A percentile compares a stretch with the other conserved stretches of the same genome.
phyloP scores from a whole-genome alignment of 805 yeast species.

The Zygosaccharomyces siamensis region DNA sequence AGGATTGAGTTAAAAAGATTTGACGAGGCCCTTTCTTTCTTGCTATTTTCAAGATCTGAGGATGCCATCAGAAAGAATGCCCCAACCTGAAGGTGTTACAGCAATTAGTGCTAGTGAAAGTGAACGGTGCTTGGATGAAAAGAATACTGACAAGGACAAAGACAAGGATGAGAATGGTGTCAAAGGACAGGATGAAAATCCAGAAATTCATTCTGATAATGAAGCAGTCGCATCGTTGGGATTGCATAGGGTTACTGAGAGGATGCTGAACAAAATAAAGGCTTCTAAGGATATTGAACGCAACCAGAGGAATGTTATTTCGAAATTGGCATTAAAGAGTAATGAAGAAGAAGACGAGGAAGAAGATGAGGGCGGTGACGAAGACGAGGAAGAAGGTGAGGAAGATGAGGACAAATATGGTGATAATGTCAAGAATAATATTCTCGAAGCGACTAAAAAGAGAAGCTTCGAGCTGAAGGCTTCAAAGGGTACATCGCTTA shows the following conservation, averaged over 20 bases:
- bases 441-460: not conserved
- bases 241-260: constrained; percentile 23
- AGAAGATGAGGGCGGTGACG: constrained; percentile 10
- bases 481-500: constrained; percentile 19
- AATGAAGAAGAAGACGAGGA: constrained; percentile 7
- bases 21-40: not conserved
- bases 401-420: constrained; percentile 3
- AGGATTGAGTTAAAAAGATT: constrained; percentile 3
- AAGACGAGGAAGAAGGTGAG: constrained; percentile 5
- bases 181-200: not conserved
- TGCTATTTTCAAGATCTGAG: not conserved
- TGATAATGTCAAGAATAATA: constrained; percentile 1
- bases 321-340: constrained; percentile 11
- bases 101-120: no score
- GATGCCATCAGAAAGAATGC: constrained; percentile 1
- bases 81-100: not conserved
- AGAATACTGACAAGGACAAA: not conserved
- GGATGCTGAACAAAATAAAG: constrained; percentile 24
- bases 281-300: constrained; percentile 25
- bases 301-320: constrained; percentile 22
- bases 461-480: constrained; percentile 6
- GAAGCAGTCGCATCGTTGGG: constrained; percentile 25
- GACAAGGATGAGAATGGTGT: constrained; percentile 1
- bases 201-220: not conserved
- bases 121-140: not conserved